Evolutionary conservation across 2,329 filamentous ascomycete genomes (phyloP), one percentile per base, ranked within the genome.

Genomic region (Pestalotiopsis sp.): DNA sequence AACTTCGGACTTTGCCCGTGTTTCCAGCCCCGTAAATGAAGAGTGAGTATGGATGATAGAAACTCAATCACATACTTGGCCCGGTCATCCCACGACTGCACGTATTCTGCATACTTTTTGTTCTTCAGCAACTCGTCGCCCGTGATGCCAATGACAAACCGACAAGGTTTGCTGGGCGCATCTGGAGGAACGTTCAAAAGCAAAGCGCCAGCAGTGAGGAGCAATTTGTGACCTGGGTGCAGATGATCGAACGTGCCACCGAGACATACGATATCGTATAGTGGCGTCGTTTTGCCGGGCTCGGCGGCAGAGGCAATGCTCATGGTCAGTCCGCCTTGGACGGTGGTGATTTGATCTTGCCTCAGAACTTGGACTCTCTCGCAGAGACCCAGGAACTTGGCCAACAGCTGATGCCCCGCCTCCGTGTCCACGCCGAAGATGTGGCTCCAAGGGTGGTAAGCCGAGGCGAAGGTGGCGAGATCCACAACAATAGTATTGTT

Each of bases 161-260:
- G 86, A 70, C 88, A 87, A 25, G 84, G 81, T 38, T 76, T 72
- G 1, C 77, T 75, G 0, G 82, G 76, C 39, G 76, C 74, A 39
- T 80, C 75, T 57, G 80, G 73, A 0, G 84, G 83, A 0, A 88
- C 84, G 69, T 88, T 87, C 68, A 92, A 85, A 17, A 94, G 86
- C 68, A 98, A 88, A 0, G 91, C 88, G 0, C 92, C 93, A 70
- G 95, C 95, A n/a, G 95, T 94, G 23, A 99, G 88, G 23, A 99
- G 87, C n/a, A 98, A 86, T 81, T 98, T 99, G 83, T 99, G 96
- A 5, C 96, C 96, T 3, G 93, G 91, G 78, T 99, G 96, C 25
- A 99, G 87, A 80, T 98, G 94, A 79, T 99, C 96, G 81, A 98
- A 99, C 0, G 96, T 99, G 11, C 96, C 96, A 38, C 95, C 96